A percentile compares a stretch with the other conserved stretches of the same genome.
phyloP scores from a whole-genome alignment of 257 asterid species.

The Perilla frutescens region DNA sequence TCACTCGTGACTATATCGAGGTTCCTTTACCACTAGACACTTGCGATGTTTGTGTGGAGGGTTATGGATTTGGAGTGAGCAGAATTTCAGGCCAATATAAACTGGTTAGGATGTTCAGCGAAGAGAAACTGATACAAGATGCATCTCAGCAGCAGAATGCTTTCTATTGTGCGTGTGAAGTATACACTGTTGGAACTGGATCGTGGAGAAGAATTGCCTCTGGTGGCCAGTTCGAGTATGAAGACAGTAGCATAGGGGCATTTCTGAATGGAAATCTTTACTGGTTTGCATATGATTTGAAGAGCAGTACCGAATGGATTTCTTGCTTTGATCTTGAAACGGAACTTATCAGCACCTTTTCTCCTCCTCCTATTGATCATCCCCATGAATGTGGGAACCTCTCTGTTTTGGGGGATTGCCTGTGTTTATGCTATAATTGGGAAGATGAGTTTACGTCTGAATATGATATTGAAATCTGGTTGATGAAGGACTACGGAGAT shows the following conservation, averaged over 20 bases:
- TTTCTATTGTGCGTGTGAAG: conserved; percentile 19
- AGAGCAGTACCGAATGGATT: not conserved
- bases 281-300: conserved; percentile 40
- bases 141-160: not conserved
- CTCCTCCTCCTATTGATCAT: conserved; percentile 13
- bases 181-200: conserved; percentile 51
- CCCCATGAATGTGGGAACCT: not conserved
- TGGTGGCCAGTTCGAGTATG: not conserved
- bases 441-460: too few relatives aligned
- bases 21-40: conserved; percentile 30
- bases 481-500: conserved; percentile 14
- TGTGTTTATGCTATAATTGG: not conserved
- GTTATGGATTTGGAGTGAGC: conserved; percentile 53
- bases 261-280: conserved; percentile 48
- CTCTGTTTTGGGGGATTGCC: conserved; percentile 16
- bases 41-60: not conserved
- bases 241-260: not conserved
- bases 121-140: not conserved
- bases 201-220: conserved; percentile 36
- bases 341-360: conserved; percentile 11
- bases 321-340: conserved; percentile 43
- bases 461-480: not conserved
- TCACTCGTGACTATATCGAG: conserved; percentile 37
- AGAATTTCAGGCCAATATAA: conserved; percentile 34
- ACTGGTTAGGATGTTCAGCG: conserved; percentile 29